phyloP scores from a whole-genome alignment of 441 rosid species.

The Pelargonium cotyledonis region DNA sequence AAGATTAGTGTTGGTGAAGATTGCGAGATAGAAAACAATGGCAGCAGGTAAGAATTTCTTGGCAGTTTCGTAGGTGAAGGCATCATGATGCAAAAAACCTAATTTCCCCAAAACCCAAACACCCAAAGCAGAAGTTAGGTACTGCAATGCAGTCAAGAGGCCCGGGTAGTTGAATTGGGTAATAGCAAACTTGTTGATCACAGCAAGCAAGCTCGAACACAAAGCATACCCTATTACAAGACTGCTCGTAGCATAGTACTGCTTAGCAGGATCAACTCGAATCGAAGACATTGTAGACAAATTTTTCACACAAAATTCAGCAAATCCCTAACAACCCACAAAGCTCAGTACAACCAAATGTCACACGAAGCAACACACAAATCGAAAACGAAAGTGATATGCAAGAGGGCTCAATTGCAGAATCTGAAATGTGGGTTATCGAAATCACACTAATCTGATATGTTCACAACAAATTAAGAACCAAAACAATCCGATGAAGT shows the following conservation, averaged over 20 bases:
- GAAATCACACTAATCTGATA: not conserved
- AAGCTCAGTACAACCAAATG: not conserved
- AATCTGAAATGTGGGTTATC: not conserved
- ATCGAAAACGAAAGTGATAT: not conserved
- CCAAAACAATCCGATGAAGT: not conserved
- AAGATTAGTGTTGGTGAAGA: constrained; percentile 90
- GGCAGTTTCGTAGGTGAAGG: constrained; percentile 59
- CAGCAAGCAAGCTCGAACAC: constrained; percentile 89
- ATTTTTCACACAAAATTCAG: not conserved
- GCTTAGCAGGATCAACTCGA: constrained; percentile 48
- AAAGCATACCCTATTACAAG: constrained; percentile 84
- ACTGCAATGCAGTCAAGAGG: constrained; percentile 84
- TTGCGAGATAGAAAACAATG: constrained; percentile 75
- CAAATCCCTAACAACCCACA: constrained; percentile 2
- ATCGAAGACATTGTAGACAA: constrained; percentile 17
- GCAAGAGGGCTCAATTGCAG: not conserved
- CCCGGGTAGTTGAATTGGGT: constrained; percentile 82
- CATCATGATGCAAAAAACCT: constrained; percentile 71
- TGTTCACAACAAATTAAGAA: not conserved
- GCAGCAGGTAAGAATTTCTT: constrained; percentile 93
- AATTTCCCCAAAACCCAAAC: constrained; percentile 74
- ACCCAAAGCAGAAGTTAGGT: constrained; percentile 63
- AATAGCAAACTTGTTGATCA: constrained; percentile 83
- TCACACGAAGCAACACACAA: not conserved
- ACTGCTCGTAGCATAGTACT: constrained; percentile 58